Conservation (phyloP, 345 rosid genomes). For the Bruguiera gymnorhiza region DNA sequence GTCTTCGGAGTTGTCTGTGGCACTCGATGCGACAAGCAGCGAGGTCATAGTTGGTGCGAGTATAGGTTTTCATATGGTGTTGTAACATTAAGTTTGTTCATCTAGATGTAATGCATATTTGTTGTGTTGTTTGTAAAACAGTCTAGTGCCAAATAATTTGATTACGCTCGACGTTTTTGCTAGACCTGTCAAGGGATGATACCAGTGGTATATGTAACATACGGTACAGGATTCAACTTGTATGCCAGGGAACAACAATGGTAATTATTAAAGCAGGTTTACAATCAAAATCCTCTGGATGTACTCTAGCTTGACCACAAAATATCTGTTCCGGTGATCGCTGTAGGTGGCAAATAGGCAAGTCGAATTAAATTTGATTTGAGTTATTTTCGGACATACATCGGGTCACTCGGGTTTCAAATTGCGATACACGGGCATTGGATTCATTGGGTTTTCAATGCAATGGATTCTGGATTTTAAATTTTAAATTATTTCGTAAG, state of each 20-base stretch:
- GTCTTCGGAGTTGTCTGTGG: background rate
- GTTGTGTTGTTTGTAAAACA: slow-evolving; percentile 27
- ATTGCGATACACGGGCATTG: too few relatives aligned
- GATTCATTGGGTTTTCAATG: too few relatives aligned
- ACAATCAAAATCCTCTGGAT: background rate
- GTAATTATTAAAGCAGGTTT: slow-evolving; percentile 4
- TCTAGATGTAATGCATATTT: slow-evolving; percentile 18
- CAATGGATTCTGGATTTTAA: too few relatives aligned
- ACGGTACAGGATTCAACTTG: slow-evolving; percentile 18
- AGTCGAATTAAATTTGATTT: too few relatives aligned
- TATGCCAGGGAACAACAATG: slow-evolving; percentile 9
- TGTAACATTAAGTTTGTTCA: slow-evolving; percentile 24
- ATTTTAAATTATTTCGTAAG: too few relatives aligned
- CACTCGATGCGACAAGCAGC: background rate
- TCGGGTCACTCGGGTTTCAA: too few relatives aligned
- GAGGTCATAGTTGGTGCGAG: slow-evolving; percentile 15
- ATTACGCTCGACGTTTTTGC: slow-evolving; percentile 11
- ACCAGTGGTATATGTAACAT: slow-evolving; percentile 20
- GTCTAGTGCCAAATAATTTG: slow-evolving; percentile 18
- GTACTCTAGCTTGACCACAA: background rate
- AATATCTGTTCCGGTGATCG: too few relatives aligned
- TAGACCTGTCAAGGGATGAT: slow-evolving; percentile 20
- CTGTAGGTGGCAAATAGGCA: too few relatives aligned
- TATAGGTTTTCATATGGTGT: slow-evolving; percentile 15
- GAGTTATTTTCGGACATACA: too few relatives aligned